Conservation (phyloP, 306 rosid genomes). For the Dalbergia cultrata region DNA sequence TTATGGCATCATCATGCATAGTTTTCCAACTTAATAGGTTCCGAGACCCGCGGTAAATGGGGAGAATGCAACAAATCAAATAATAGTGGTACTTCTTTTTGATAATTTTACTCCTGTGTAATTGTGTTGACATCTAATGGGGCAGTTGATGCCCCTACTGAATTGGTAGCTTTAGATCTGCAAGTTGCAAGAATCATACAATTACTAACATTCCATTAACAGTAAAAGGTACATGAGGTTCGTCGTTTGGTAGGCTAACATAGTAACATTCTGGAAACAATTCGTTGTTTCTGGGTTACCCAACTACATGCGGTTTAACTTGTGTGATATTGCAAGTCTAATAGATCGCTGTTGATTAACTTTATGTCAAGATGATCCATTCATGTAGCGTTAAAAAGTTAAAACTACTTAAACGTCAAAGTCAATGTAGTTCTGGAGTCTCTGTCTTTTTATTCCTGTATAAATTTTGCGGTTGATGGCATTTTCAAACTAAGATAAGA, state of each 20-base stretch:
- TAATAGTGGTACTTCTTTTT: not conserved
- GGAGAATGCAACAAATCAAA: not conserved
- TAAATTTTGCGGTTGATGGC: not conserved
- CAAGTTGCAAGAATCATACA: not conserved
- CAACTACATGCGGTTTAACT: not conserved
- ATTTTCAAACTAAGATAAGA: not conserved
- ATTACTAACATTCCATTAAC: not conserved
- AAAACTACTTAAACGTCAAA: not conserved
- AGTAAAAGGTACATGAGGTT: not conserved
- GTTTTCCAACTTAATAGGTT: not conserved
- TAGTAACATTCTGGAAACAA: not conserved
- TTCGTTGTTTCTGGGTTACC: conserved; percentile 1
- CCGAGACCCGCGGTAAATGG: not conserved
- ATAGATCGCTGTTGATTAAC: not conserved
- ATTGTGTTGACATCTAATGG: too few relatives aligned
- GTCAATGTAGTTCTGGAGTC: not conserved
- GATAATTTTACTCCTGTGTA: too few relatives aligned
- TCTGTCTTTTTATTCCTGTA: not conserved
- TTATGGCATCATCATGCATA: not conserved
- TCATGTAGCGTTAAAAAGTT: not conserved
- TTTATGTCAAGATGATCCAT: not conserved
- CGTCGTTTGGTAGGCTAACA: conserved; percentile 19
- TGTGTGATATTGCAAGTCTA: not conserved
- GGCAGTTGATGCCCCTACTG: not conserved
- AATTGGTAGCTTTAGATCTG: not conserved